These are phyloP conservation scores for Komagataella ulmi DNA, from an alignment of 805 yeast genomes.

Conservation along the genomic window DNA sequence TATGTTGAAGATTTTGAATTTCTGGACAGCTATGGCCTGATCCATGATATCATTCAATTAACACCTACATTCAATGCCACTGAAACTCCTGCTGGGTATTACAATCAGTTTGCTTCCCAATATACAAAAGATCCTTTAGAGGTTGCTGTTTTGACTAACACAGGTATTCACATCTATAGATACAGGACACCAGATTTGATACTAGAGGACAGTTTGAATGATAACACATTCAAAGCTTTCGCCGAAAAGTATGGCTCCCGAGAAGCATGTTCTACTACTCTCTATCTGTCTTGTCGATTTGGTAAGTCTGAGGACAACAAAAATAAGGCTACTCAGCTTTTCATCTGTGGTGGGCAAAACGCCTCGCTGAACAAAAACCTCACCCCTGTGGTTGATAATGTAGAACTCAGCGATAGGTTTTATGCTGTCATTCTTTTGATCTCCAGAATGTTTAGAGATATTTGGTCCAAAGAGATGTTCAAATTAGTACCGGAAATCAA, in stretches of 20 bases:
- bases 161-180: conserved; percentile 64
- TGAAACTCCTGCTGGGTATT: conserved; percentile 65
- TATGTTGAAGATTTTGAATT: conserved; percentile 75
- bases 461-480: conserved; percentile 71
- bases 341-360: conserved; percentile 40
- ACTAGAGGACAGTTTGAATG: conserved; percentile 51
- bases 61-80: conserved; percentile 64
- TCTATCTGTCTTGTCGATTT: conserved; percentile 70
- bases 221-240: conserved; percentile 52
- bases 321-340: conserved; percentile 34
- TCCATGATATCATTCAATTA: conserved; percentile 63
- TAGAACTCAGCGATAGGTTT: conserved; percentile 82
- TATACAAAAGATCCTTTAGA: conserved; percentile 53
- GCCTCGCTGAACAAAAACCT: conserved; percentile 24
- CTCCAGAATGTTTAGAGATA: conserved; percentile 63
- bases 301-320: conserved; percentile 39
- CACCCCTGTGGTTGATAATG: conserved; percentile 47
- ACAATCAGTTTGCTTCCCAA: conserved; percentile 79
- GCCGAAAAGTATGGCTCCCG: conserved; percentile 71
- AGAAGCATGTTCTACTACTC: conserved; percentile 83
- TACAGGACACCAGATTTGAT: conserved; percentile 73
- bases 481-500: conserved; percentile 18
- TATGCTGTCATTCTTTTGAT: conserved; percentile 75
- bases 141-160: conserved; percentile 72
- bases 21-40: conserved; percentile 38